phyloP scores from a whole-genome alignment of 1,284 basidiomycete genomes.

The Earliella scabrosa region DNA sequence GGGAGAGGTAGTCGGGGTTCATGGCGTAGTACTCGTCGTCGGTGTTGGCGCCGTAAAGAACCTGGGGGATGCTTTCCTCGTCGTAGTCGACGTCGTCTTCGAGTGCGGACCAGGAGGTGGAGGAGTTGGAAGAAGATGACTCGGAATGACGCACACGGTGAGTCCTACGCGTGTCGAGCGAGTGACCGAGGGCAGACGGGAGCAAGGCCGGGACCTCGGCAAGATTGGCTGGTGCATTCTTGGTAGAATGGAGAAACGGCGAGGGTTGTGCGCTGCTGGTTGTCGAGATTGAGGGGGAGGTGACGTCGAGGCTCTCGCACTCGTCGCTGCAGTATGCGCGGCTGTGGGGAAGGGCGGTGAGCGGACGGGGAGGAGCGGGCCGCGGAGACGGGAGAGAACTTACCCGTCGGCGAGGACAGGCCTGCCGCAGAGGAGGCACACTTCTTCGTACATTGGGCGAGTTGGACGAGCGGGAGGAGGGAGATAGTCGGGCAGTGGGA shows the following conservation, averaged over 20 bases:
- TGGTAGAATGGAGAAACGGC: conserved; percentile 56
- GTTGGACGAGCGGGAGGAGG: not conserved
- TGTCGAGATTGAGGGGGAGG: conserved; percentile 68
- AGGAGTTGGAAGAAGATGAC: conserved; percentile 62
- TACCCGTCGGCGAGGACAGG: conserved; percentile 65
- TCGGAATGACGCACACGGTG: conserved; percentile 52
- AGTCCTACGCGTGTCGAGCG: conserved; percentile 17
- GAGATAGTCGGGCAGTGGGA: conserved; percentile 4
- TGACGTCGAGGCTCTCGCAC: conserved; percentile 66
- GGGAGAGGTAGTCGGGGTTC: conserved; percentile 34
- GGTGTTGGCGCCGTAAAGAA: conserved; percentile 44
- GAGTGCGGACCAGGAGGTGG: conserved; percentile 58
- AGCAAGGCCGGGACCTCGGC: conserved; percentile 60
- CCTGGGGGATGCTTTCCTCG: conserved; percentile 41
- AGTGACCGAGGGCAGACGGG: conserved; percentile 55
- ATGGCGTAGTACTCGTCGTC: conserved; percentile 36
- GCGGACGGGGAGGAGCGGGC: conserved; percentile 21
- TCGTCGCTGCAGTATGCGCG: conserved; percentile 76
- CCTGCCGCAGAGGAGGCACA: conserved; percentile 71
- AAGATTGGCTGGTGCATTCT: conserved; percentile 37
- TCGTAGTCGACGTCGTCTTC: conserved; percentile 68
- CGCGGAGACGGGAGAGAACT: conserved; percentile 30
- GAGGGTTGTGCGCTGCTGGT: conserved; percentile 72
- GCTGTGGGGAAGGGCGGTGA: conserved; percentile 42
- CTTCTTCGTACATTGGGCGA: conserved; percentile 67